A percentile compares a stretch with the other conserved stretches of the same genome.
Evolutionary conservation across 768 basidiomycete genomes (phyloP).

Genomic region (Pleurotus cornucopiae): DNA sequence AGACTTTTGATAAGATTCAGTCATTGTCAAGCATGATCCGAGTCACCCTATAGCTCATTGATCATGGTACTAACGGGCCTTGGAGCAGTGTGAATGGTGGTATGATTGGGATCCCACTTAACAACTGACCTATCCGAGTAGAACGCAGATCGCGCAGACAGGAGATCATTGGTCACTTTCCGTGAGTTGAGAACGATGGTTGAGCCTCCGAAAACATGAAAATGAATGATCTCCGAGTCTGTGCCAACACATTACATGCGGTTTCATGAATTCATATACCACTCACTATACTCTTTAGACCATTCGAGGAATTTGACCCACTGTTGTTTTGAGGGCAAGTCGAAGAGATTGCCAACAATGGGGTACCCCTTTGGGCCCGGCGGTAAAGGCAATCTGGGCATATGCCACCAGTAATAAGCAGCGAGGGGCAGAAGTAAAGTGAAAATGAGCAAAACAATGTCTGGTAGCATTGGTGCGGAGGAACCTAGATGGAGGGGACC

Average conservation of each 20-base stretch:
- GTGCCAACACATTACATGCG: neutral
- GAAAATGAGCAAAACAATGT: no score
- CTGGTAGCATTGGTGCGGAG: no score
- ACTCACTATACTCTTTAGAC: conserved; percentile 10
- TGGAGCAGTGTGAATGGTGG: neutral
- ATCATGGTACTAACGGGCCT: neutral
- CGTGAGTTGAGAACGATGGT: conserved; percentile 33
- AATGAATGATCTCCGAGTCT: conserved; percentile 28
- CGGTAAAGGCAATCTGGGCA: conserved; percentile 25
- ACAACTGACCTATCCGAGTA: conserved; percentile 33
- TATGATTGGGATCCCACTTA: neutral
- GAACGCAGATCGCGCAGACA: conserved; percentile 35
- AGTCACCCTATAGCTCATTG: neutral
- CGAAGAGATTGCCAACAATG: conserved; percentile 48
- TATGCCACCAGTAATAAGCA: neutral
- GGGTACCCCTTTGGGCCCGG: conserved; percentile 52
- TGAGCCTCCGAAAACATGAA: conserved; percentile 23
- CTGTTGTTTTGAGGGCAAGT: conserved; percentile 44
- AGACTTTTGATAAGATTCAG: neutral
- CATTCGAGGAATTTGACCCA: conserved; percentile 53
- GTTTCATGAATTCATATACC: neutral
- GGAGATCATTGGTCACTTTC: conserved; percentile 30
- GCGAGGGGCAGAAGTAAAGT: no score
- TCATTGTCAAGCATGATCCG: neutral
- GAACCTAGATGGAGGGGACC: no score